Percentiles rank a stretch among this genome's conserved stretches.
phyloP scores from a whole-genome alignment of 148 eudicot species.

The Drosera capensis region DNA sequence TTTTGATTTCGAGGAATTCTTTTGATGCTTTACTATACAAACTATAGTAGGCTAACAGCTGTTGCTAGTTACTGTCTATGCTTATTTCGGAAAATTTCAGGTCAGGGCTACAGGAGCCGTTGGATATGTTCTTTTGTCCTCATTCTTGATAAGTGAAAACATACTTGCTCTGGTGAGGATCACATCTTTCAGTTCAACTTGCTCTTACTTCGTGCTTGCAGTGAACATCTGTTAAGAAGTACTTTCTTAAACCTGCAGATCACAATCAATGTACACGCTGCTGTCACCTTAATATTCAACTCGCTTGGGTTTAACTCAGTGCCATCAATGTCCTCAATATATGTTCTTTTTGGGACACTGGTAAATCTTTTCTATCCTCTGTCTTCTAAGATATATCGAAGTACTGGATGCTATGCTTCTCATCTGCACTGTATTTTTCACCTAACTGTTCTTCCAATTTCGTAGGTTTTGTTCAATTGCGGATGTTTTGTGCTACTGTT shows the following conservation, averaged over 20 bases:
- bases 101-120: slow-evolving; percentile 69
- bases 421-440: not conserved
- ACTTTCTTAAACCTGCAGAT: slow-evolving; percentile 29
- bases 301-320: slow-evolving; percentile 46
- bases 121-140: slow-evolving; percentile 62
- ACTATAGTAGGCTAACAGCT: not conserved
- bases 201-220: not conserved
- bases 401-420: not conserved
- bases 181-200: not conserved
- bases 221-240: slow-evolving; percentile 2
- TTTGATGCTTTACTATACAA: not conserved
- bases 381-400: not conserved
- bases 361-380: slow-evolving; percentile 18
- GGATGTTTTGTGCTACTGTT: slow-evolving; percentile 65
- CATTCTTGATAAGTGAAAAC: slow-evolving; percentile 84
- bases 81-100: slow-evolving; percentile 21
- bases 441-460: not conserved
- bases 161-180: slow-evolving; percentile 72
- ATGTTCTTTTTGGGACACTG: slow-evolving; percentile 61
- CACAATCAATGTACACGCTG: slow-evolving; percentile 75
- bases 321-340: slow-evolving; percentile 68
- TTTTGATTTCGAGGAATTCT: slow-evolving; percentile 1
- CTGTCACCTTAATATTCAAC: slow-evolving; percentile 41
- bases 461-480: slow-evolving; percentile 72
- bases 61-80: not conserved